Conservation (phyloP, 2,329 filamentous ascomycete species). For the Didymella arachidicola region DNA sequence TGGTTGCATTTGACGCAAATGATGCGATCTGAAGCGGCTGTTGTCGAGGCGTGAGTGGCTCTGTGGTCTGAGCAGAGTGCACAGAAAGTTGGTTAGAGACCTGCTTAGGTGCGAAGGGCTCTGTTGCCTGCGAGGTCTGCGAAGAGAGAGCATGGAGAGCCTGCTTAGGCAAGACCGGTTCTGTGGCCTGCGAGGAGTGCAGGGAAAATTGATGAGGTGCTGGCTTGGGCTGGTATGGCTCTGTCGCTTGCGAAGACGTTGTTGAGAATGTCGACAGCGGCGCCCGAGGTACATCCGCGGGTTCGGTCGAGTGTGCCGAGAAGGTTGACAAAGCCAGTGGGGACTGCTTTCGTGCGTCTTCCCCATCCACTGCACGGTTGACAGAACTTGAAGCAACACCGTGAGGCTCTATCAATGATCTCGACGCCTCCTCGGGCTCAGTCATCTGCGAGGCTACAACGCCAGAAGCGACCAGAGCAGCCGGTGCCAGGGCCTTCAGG, state of each 20-base stretch:
- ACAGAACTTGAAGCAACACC: neutral
- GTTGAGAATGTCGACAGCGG: conserved; percentile 32
- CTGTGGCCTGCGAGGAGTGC: conserved; percentile 25
- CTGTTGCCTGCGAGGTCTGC: conserved; percentile 21
- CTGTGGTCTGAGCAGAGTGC: conserved; percentile 30
- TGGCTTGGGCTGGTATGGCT: conserved; percentile 27
- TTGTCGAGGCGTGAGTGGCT: conserved; percentile 25
- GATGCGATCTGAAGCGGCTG: conserved; percentile 32
- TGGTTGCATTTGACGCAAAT: conserved; percentile 29
- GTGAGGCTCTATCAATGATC: neutral
- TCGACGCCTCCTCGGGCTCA: conserved; percentile 25
- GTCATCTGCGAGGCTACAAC: conserved; percentile 39
- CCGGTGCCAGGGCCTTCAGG: conserved; percentile 27
- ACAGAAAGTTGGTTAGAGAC: conserved; percentile 19
- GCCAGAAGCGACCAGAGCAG: conserved; percentile 39
- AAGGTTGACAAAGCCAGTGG: conserved; percentile 38
- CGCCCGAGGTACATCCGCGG: conserved; percentile 28
- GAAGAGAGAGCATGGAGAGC: conserved; percentile 20
- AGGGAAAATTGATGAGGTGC: conserved; percentile 18
- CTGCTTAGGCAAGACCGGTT: conserved; percentile 24
- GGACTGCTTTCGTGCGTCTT: conserved; percentile 14
- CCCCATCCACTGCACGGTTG: neutral
- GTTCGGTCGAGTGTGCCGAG: conserved; percentile 39
- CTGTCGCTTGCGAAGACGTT: conserved; percentile 36
- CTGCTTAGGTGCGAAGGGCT: conserved; percentile 15